phyloP scores from a whole-genome alignment of 2,329 filamentous ascomycete genomes.

The Beauveria asiatica region DNA sequence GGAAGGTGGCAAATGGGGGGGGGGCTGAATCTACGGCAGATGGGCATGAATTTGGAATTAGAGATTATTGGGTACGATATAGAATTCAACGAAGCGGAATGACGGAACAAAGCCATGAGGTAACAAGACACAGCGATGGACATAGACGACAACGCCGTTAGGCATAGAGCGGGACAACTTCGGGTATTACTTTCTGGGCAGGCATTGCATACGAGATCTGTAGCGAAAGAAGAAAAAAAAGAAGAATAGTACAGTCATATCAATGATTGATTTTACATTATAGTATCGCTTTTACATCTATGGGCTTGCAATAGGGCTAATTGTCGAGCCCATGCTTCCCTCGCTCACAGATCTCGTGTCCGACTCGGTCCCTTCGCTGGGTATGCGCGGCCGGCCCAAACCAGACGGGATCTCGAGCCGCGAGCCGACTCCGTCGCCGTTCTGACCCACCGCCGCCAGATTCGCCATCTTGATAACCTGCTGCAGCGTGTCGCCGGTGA shows the following conservation, averaged over 20 bases:
- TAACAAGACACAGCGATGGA: not conserved
- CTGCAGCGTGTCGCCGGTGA: constrained; percentile 69
- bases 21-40: too few relatives aligned
- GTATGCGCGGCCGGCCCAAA: constrained; percentile 23
- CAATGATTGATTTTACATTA: not conserved
- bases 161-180: not conserved
- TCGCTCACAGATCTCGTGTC: constrained; percentile 30
- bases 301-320: constrained; percentile 19
- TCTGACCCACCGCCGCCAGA: constrained; percentile 15
- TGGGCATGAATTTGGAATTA: not conserved
- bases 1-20: not conserved
- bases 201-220: constrained; percentile 2
- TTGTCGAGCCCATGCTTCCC: constrained; percentile 28
- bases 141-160: not conserved
- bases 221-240: not conserved
- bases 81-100: not conserved
- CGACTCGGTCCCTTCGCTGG: constrained; percentile 27
- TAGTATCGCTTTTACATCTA: not conserved
- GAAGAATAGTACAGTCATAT: not conserved
- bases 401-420: constrained; percentile 25
- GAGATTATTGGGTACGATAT: not conserved
- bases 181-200: not conserved
- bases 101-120: not conserved
- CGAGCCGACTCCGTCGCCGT: not conserved
- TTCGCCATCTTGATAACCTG: constrained; percentile 60